Conservation (phyloP, 352 stramenopile genomes). For the Pythium myriotylum region DNA sequence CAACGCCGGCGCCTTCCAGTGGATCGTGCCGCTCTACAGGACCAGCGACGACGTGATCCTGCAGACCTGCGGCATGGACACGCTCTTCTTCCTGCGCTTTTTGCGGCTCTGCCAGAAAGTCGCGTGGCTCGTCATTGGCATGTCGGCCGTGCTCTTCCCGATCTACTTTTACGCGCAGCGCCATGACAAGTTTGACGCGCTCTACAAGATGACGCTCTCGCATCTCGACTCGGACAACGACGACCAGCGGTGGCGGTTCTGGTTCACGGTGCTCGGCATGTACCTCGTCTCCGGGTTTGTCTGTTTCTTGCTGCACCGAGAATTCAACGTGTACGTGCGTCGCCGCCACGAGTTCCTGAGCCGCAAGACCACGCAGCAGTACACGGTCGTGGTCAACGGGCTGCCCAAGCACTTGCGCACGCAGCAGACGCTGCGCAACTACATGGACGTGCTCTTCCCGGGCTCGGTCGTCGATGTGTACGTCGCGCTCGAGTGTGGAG, state of each 20-base stretch:
- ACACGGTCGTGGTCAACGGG: slow-evolving; percentile 76
- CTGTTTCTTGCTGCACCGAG: slow-evolving; percentile 64
- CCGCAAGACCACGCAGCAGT: slow-evolving; percentile 67
- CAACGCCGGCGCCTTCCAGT: slow-evolving; percentile 44
- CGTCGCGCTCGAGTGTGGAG: slow-evolving; percentile 72
- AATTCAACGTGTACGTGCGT: slow-evolving; percentile 78
- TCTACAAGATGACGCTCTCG: slow-evolving; percentile 76
- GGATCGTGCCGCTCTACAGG: slow-evolving; percentile 57
- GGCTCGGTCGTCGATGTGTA: slow-evolving; percentile 70
- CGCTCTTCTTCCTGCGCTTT: slow-evolving; percentile 82
- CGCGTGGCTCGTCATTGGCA: slow-evolving; percentile 49
- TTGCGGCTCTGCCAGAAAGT: slow-evolving; percentile 74
- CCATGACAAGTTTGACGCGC: slow-evolving; percentile 31
- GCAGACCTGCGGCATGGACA: slow-evolving; percentile 75
- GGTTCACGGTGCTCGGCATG: slow-evolving; percentile 65
- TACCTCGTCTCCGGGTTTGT: slow-evolving; percentile 62
- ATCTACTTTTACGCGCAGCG: slow-evolving; percentile 72
- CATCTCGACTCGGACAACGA: slow-evolving; percentile 48
- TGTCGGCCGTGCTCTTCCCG: slow-evolving; percentile 73
- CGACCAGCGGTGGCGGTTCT: slow-evolving; percentile 56
- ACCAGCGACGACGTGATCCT: slow-evolving; percentile 72
- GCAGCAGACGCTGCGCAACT: slow-evolving; percentile 77
- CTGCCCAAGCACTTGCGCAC: slow-evolving; percentile 75
- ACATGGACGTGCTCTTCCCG: slow-evolving; percentile 74
- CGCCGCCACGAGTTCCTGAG: slow-evolving; percentile 78